Evolutionary conservation across 306 rosid species (phyloP).

Genomic region (Senna tora): DNA sequence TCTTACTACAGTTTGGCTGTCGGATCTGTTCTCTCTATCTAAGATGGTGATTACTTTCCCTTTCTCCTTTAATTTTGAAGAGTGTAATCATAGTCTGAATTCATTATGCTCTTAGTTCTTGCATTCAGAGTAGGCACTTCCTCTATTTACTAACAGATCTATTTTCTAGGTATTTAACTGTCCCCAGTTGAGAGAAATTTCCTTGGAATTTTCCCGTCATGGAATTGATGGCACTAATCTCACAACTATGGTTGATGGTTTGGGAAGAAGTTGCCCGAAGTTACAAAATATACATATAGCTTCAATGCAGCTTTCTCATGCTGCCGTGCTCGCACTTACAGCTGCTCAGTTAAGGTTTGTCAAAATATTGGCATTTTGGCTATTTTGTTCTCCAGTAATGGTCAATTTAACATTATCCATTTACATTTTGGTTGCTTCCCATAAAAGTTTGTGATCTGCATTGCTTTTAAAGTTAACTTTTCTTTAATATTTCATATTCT

Average conservation of each 20-base stretch:
- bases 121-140: conserved; percentile 9
- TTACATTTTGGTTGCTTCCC: neutral
- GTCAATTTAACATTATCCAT: neutral
- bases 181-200: conserved; percentile 86
- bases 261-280: conserved; percentile 83
- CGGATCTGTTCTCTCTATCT: conserved; percentile 77
- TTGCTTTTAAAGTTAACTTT: conserved; percentile 28
- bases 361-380: conserved; percentile 16
- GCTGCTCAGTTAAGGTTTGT: conserved; percentile 85
- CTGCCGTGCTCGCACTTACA: conserved; percentile 88
- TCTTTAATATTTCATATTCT: neutral
- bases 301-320: conserved; percentile 79
- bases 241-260: conserved; percentile 56
- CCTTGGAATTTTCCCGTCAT: conserved; percentile 74
- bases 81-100: neutral
- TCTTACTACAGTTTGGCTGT: conserved; percentile 90
- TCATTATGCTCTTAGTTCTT: neutral
- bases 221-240: conserved; percentile 80
- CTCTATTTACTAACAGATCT: conserved; percentile 32
- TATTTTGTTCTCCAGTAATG: conserved; percentile 11
- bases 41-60: conserved; percentile 69
- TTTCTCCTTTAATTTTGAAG: conserved; percentile 2
- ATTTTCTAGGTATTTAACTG: conserved; percentile 72
- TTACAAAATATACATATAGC: conserved; percentile 89
- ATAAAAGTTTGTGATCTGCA: conserved; percentile 1